phyloP scores from a whole-genome alignment of 805 yeast genomes.

The Ogataea naganishii region DNA sequence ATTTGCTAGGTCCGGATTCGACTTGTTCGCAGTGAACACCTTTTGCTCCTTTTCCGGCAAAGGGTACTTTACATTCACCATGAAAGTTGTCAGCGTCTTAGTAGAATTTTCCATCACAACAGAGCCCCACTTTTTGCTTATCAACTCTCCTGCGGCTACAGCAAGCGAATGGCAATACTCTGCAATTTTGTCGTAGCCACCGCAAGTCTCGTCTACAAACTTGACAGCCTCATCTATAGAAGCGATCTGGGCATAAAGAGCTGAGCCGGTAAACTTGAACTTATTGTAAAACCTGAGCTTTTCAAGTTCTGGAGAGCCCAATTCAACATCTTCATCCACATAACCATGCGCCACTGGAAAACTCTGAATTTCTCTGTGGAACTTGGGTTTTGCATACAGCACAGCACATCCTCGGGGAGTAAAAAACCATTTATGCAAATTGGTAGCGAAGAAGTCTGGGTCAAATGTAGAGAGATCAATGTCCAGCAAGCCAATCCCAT shows the following conservation, averaged over 20 bases:
- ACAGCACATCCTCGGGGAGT: slow-evolving; percentile 52
- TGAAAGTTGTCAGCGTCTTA: slow-evolving; percentile 26
- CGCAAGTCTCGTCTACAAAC: slow-evolving; percentile 46
- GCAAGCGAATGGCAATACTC: slow-evolving; percentile 41
- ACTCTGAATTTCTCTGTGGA: slow-evolving; percentile 43
- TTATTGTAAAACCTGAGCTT: slow-evolving; percentile 29
- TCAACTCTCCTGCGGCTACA: slow-evolving; percentile 28
- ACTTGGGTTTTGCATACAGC: slow-evolving; percentile 44
- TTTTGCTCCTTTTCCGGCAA: slow-evolving; percentile 4
- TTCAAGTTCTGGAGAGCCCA: slow-evolving; percentile 10
- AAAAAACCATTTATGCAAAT: slow-evolving; percentile 64
- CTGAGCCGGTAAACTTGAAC: slow-evolving; percentile 45
- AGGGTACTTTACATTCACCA: slow-evolving; percentile 37
- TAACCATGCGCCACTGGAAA: slow-evolving; percentile 49
- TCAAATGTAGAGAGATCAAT: slow-evolving; percentile 29
- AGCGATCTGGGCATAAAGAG: slow-evolving; percentile 32
- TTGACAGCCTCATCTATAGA: slow-evolving; percentile 40
- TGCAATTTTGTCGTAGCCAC: slow-evolving; percentile 48
- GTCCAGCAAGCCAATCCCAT: slow-evolving; percentile 48
- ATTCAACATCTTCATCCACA: slow-evolving; percentile 22
- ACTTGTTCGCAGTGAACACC: slow-evolving; percentile 3
- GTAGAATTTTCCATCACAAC: slow-evolving; percentile 27
- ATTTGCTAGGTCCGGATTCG: slow-evolving; percentile 3
- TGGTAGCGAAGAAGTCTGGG: slow-evolving; percentile 56
- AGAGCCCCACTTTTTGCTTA: slow-evolving; percentile 32